Evolutionary conservation across 2,329 filamentous ascomycete genomes (phyloP).

Genomic region (Aspergillus intermedius): DNA sequence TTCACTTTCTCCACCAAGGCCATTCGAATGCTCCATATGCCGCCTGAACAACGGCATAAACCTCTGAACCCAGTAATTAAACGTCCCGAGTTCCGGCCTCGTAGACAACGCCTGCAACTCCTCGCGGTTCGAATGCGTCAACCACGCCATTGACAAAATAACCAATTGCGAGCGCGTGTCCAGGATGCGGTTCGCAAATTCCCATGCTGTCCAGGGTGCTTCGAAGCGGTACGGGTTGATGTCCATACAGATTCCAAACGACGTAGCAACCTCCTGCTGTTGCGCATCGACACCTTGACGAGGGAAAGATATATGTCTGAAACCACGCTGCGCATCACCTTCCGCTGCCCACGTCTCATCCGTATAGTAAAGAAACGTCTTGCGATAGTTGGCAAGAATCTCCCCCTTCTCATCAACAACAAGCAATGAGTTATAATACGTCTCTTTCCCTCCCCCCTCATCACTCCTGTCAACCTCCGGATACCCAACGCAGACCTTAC

Average conservation of each 20-base stretch:
- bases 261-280: constrained; percentile 30
- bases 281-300: neutral
- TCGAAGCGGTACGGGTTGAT: constrained; percentile 59
- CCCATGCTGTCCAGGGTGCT: constrained; percentile 52
- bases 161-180: constrained; percentile 45
- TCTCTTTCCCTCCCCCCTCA: constrained; percentile 13
- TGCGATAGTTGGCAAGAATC: constrained; percentile 56
- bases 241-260: constrained; percentile 48
- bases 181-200: constrained; percentile 54
- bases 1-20: constrained; percentile 18
- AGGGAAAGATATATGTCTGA: constrained; percentile 19
- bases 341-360: constrained; percentile 59
- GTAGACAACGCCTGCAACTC: constrained; percentile 41
- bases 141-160: constrained; percentile 59
- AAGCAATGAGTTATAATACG: constrained; percentile 54
- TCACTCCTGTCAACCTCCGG: constrained; percentile 42
- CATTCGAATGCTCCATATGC: constrained; percentile 21
- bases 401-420: constrained; percentile 50
- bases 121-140: constrained; percentile 45
- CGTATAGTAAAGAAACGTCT: constrained; percentile 60
- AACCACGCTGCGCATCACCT: constrained; percentile 34
- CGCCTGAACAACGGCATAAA: constrained; percentile 47
- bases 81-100: constrained; percentile 53
- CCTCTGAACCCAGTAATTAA: constrained; percentile 57
- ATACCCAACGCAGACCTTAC: constrained; percentile 59